Percentiles rank a stretch among this genome's conserved stretches.
Evolutionary conservation across 2,329 filamentous ascomycete genomes (phyloP).

Genomic region (Talaromyces rugulosus): DNA sequence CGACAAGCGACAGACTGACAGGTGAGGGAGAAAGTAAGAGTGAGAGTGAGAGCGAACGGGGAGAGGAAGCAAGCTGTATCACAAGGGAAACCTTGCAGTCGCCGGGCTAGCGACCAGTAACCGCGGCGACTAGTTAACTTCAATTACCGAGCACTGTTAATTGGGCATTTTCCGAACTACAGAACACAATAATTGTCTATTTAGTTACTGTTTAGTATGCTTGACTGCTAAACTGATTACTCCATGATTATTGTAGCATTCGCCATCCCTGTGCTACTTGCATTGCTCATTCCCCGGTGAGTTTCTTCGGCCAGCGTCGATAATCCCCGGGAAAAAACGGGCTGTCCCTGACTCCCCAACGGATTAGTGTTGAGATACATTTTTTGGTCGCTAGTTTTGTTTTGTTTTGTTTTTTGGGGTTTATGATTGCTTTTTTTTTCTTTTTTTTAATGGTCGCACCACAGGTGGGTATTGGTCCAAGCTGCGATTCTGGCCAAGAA

Average conservation of each 20-base stretch:
- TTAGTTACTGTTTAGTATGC: background rate
- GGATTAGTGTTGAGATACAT: background rate
- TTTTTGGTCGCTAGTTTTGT: background rate
- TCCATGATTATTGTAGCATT: background rate
- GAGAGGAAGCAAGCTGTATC: slow-evolving; percentile 2
- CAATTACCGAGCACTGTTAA: background rate
- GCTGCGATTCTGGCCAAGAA: background rate
- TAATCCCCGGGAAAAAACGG: background rate
- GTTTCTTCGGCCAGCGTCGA: background rate
- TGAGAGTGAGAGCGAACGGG: background rate
- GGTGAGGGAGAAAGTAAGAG: background rate
- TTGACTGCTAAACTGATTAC: background rate
- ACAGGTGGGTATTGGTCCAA: background rate
- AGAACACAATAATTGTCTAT: background rate
- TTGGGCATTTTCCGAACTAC: background rate
- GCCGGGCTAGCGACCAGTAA: background rate
- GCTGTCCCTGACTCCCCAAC: background rate
- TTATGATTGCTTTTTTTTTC: background rate
- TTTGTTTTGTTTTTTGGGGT: background rate
- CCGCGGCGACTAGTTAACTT: background rate
- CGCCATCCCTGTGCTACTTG: no score
- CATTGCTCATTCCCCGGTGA: background rate
- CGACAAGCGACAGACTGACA: background rate
- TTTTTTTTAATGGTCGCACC: background rate
- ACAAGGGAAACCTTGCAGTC: slow-evolving; percentile 2